Base-by-base conservation (phyloP, 495 filamentous ascomycete genomes). In the Extremus antarcticus region DNA sequence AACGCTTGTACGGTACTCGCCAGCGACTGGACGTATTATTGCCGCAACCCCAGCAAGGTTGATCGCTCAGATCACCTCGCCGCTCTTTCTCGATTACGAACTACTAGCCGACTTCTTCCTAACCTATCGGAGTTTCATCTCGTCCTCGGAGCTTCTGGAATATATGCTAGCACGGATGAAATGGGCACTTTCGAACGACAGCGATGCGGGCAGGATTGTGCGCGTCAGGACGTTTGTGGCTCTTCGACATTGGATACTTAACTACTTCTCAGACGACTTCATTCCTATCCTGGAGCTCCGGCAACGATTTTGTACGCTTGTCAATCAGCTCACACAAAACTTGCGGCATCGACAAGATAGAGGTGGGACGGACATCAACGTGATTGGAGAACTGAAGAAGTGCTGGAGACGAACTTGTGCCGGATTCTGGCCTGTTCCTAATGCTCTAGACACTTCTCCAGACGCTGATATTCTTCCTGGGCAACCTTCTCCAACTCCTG, bases 21-120 rank as follows among this genome's bases (percentile, higher is more conserved):
- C 79, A 2, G 72, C 73, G 13, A 81, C 79, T 15, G 81, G 84
- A 39, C 79, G 87, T 51, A 91, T 98, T 24, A 83, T 79, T 32
- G 92, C 94, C 47, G 92, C 94, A 16, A 95, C 89, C 0, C 89
- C 91, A 1, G 85, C 89, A 9, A 83, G 94, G 13, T 80, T 99
- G 32, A 87, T 99, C 45, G 91, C 90, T n/a, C 88, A 99, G 68
- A 94, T 99, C 55, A 97, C 92, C 2, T 97, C 94, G 17, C 87
- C 90, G 19, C 86, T 81, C 47, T 96, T 97, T 67, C 79, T 99
- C 57, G 92, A 99, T 67, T 99, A 99, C 68, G 91, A 97, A 65
- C 78, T 99, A 4, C 78, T 99, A 0, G 96, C 94, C 0, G 92
- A 97, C 68, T 99, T 99, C 73, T 99, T 99, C 64, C 81, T 98